phyloP scores from a whole-genome alignment of 129 eudicot species.

The Sambucus nigra region DNA sequence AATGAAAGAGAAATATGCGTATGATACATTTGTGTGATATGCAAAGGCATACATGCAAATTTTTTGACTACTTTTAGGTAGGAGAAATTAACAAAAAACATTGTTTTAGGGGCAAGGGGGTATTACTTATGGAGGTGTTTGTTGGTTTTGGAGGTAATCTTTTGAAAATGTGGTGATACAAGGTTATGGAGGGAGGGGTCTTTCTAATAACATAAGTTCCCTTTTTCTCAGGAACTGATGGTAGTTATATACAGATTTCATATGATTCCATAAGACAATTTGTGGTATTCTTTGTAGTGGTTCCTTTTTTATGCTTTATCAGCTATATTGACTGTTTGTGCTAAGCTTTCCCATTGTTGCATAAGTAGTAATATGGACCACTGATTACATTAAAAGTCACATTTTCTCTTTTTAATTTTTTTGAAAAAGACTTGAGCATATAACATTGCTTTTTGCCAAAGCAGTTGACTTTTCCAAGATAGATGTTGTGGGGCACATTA shows the following conservation, averaged over 20 bases:
- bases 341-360: too few species aligned
- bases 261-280: not conserved
- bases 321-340: not conserved
- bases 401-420: too few species aligned
- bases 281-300: not conserved
- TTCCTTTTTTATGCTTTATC: not conserved
- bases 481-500: too few species aligned
- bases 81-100: constrained; percentile 6
- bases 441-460: too few species aligned
- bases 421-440: too few species aligned
- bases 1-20: too few species aligned
- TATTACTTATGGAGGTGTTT: constrained; percentile 13
- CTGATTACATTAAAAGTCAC: too few species aligned
- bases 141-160: not conserved
- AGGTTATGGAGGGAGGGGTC: not conserved
- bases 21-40: constrained; percentile 9
- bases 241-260: constrained; percentile 13
- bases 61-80: constrained; percentile 19
- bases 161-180: not conserved
- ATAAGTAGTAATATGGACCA: too few species aligned
- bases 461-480: too few species aligned
- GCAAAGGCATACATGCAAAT: constrained; percentile 36
- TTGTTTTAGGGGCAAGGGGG: constrained; percentile 3
- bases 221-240: not conserved
- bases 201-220: too few species aligned